Conservation (phyloP, 306 rosid genomes). For the Cercis canadensis region DNA sequence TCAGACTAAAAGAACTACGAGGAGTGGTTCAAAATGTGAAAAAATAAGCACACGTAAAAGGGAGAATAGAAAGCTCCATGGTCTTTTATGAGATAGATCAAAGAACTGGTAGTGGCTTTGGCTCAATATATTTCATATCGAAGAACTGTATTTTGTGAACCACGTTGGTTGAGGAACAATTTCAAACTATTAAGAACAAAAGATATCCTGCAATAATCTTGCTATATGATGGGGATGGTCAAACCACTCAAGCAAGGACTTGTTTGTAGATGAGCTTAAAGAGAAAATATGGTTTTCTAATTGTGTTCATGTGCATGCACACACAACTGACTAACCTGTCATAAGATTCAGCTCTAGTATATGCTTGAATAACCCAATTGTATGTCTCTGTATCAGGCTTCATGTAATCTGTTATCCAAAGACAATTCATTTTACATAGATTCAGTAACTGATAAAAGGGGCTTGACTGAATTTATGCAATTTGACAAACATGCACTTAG, state of each 20-base stretch:
- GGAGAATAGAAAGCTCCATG: conserved; percentile 1
- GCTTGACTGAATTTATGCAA: neutral
- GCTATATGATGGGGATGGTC: neutral
- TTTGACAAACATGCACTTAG: neutral
- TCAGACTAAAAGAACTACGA: conserved; percentile 6
- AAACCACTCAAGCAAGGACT: conserved; percentile 4
- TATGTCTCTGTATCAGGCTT: conserved; percentile 94
- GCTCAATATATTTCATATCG: neutral
- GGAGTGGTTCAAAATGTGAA: too few relatives aligned
- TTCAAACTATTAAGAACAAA: conserved; percentile 25
- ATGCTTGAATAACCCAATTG: conserved; percentile 99
- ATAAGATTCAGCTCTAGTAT: conserved; percentile 96
- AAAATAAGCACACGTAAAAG: conserved; percentile 16
- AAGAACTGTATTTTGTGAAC: conserved; percentile 17
- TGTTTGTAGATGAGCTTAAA: neutral
- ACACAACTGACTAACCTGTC: conserved; percentile 68
- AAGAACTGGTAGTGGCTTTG: conserved; percentile 1
- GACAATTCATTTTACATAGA: conserved; percentile 29
- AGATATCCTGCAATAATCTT: conserved; percentile 9
- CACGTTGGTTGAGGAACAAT: conserved; percentile 1
- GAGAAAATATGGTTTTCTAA: neutral
- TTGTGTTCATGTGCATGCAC: neutral
- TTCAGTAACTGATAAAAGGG: conserved; percentile 36
- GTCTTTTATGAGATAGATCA: neutral
- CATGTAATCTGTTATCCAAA: conserved; percentile 69